phyloP scores from a whole-genome alignment of 2,329 filamentous ascomycete species.

The Fonsecaea multimorphosa region DNA sequence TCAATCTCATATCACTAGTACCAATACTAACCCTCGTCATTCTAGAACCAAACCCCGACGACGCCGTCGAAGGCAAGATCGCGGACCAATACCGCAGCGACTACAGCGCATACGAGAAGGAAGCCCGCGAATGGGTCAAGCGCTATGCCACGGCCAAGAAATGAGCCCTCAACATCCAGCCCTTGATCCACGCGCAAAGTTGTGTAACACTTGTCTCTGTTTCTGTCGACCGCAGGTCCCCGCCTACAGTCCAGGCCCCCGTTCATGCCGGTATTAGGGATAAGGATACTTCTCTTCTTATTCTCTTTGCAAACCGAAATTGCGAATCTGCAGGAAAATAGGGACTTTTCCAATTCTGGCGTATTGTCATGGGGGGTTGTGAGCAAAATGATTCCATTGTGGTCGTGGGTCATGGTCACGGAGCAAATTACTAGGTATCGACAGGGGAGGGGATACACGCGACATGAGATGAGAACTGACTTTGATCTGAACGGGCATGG shows the following conservation, averaged over 20 bases:
- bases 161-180: no score
- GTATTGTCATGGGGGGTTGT: background rate
- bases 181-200: background rate
- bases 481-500: background rate
- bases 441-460: background rate
- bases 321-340: background rate
- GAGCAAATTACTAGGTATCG: constrained; percentile 1
- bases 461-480: background rate
- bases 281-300: background rate
- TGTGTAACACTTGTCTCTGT: background rate
- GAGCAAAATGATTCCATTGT: background rate
- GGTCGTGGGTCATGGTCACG: background rate
- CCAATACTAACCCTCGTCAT: background rate
- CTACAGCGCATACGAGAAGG: constrained; percentile 72
- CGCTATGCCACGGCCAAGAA: constrained; percentile 67
- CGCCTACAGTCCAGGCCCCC: background rate
- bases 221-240: background rate
- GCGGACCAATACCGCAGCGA: constrained; percentile 81
- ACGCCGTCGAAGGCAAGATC: constrained; percentile 84
- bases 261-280: background rate
- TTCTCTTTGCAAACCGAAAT: background rate
- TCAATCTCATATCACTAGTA: background rate
- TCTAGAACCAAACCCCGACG: constrained; percentile 81
- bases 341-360: background rate
- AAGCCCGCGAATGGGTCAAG: constrained; percentile 73